phyloP scores from a whole-genome alignment of 441 rosid species.

The Dalechampia spathulata region DNA sequence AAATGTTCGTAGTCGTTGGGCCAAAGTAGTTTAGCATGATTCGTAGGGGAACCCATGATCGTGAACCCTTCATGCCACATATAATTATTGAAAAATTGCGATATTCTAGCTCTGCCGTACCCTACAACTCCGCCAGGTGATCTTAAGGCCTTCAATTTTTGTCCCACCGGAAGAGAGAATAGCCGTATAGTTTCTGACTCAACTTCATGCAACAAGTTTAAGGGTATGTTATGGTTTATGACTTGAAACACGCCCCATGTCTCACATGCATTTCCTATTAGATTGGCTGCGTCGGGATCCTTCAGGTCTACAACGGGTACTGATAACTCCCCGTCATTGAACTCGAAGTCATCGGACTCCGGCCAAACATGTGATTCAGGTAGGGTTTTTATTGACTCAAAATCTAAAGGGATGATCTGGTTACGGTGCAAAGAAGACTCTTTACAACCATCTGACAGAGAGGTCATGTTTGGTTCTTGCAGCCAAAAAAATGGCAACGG shows the following conservation, averaged over 20 bases:
- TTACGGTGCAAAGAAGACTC: conserved; percentile 26
- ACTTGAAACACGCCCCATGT: conserved; percentile 79
- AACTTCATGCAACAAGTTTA: conserved; percentile 26
- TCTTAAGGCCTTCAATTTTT: conserved; percentile 58
- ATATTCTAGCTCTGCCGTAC: conserved; percentile 62
- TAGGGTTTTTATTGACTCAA: conserved; percentile 38
- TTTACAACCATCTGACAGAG: conserved; percentile 30
- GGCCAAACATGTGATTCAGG: conserved; percentile 68
- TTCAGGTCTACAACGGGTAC: conserved; percentile 57
- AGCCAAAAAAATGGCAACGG: too few species aligned
- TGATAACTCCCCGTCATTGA: conserved; percentile 15
- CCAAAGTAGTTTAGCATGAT: conserved; percentile 69
- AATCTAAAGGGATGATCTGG: conserved; percentile 43
- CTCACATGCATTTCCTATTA: conserved; percentile 55
- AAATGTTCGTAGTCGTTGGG: conserved; percentile 41
- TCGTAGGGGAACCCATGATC: conserved; percentile 54
- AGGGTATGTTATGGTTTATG: conserved; percentile 55
- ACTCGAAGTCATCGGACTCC: conserved; percentile 10
- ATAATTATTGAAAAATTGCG: conserved; percentile 56
- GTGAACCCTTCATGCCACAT: conserved; percentile 98
- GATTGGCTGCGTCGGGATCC: conserved; percentile 32
- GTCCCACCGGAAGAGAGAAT: conserved; percentile 51
- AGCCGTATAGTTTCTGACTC: conserved; percentile 35
- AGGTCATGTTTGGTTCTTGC: conserved; percentile 17
- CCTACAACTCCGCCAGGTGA: conserved; percentile 52